A percentile compares a stretch with the other conserved stretches of the same genome.
phyloP scores from a whole-genome alignment of 2,329 filamentous ascomycete species.

The Fusarium drepaniforme region DNA sequence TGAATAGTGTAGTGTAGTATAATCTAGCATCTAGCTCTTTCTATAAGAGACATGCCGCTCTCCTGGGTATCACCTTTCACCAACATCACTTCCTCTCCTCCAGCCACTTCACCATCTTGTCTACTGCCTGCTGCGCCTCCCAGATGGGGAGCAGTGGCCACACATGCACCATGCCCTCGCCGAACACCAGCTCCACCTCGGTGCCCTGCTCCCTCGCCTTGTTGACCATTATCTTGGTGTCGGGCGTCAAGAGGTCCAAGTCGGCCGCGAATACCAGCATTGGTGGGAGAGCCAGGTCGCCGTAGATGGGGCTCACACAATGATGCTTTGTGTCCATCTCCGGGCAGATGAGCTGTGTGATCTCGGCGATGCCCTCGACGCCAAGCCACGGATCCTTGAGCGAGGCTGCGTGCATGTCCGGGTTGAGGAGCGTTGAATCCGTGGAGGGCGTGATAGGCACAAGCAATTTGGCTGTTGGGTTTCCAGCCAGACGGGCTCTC shows the following conservation, averaged over 20 bases:
- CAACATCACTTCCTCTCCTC: slow-evolving; percentile 9
- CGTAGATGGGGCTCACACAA: slow-evolving; percentile 47
- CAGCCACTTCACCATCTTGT: slow-evolving; percentile 46
- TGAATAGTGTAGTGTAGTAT: not conserved
- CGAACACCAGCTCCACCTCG: slow-evolving; percentile 44
- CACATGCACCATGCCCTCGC: slow-evolving; percentile 49
- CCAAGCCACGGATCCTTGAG: slow-evolving; percentile 46
- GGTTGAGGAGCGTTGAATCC: slow-evolving; percentile 46
- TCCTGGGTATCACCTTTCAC: slow-evolving; percentile 16
- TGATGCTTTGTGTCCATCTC: slow-evolving; percentile 43
- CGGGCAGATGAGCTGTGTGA: slow-evolving; percentile 42
- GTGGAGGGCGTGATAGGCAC: slow-evolving; percentile 48
- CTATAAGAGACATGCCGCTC: not conserved
- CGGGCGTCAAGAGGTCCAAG: slow-evolving; percentile 46
- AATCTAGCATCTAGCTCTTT: not conserved
- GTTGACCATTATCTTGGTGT: slow-evolving; percentile 45
- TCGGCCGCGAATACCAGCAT: slow-evolving; percentile 46
- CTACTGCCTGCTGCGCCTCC: slow-evolving; percentile 43
- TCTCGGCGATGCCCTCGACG: slow-evolving; percentile 43
- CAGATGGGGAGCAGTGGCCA: slow-evolving; percentile 48
- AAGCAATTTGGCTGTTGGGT: slow-evolving; percentile 42
- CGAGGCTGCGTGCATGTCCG: slow-evolving; percentile 41
- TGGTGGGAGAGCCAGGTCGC: slow-evolving; percentile 45
- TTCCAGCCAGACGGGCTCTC: slow-evolving; percentile 41
- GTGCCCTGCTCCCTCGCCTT: slow-evolving; percentile 41